Evolutionary conservation across 2,329 filamentous ascomycete genomes (phyloP).

Genomic region (Shiraia bambusicola): DNA sequence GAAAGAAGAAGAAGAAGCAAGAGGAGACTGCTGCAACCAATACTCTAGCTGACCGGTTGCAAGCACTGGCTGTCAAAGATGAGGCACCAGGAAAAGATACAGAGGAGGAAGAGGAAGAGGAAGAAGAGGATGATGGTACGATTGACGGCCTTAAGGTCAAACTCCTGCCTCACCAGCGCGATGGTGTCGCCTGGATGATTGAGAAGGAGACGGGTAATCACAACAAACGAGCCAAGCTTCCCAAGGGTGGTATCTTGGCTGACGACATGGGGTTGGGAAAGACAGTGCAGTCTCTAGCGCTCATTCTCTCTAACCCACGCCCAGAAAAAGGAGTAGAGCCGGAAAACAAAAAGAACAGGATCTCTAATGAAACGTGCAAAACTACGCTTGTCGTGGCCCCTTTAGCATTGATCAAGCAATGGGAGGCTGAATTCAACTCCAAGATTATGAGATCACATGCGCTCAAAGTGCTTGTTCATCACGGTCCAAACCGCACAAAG

Average conservation of each 20-base stretch:
- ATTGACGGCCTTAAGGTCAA: constrained; percentile 84
- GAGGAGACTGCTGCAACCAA: constrained; percentile 37
- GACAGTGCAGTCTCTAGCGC: constrained; percentile 87
- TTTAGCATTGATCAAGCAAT: constrained; percentile 91
- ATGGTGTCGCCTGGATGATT: constrained; percentile 93
- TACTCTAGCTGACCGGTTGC: constrained; percentile 48
- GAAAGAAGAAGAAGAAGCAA: constrained; percentile 47
- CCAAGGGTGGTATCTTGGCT: constrained; percentile 90
- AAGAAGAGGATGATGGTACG: constrained; percentile 59
- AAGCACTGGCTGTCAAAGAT: constrained; percentile 48
- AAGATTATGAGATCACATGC: constrained; percentile 71
- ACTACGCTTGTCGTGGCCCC: constrained; percentile 91
- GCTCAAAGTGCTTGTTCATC: constrained; percentile 84
- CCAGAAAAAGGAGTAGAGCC: constrained; percentile 54
- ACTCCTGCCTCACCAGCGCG: constrained; percentile 88
- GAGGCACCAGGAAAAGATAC: constrained; percentile 53
- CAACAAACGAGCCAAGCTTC: constrained; percentile 75
- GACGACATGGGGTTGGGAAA: constrained; percentile 98
- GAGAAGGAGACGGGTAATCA: constrained; percentile 84
- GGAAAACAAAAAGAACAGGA: constrained; percentile 61
- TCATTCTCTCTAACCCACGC: constrained; percentile 81
- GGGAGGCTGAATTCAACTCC: constrained; percentile 88
- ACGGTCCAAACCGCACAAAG: constrained; percentile 84
- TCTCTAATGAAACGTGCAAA: constrained; percentile 69
- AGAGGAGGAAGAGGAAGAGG: constrained; percentile 32